Evolutionary conservation across 257 asterid genomes (phyloP).

Genomic region (Datura wrightii): DNA sequence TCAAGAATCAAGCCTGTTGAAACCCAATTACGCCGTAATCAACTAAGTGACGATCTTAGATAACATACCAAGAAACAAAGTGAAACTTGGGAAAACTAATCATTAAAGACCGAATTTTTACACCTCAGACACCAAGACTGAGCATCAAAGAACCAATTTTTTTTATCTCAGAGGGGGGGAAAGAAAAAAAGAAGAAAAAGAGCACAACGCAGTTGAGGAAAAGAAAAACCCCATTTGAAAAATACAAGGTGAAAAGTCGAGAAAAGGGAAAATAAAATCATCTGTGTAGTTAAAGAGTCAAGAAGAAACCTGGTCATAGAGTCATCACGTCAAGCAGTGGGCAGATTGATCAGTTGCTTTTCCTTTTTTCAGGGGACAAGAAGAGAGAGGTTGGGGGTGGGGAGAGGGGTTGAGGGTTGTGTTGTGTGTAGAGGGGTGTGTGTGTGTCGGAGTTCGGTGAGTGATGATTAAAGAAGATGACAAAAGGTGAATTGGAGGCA

Average conservation of each 20-base stretch:
- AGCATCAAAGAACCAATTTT: neutral
- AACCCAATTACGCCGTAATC: neutral
- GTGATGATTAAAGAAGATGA: neutral
- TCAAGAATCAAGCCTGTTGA: neutral
- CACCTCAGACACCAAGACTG: too few relatives aligned
- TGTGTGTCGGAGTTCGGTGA: constrained; percentile 25
- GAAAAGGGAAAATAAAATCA: neutral
- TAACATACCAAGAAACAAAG: neutral
- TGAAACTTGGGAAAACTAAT: neutral
- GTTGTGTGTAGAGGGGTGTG: neutral
- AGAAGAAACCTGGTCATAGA: constrained; percentile 14
- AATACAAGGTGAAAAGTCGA: neutral
- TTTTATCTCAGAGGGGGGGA: neutral
- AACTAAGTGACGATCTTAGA: neutral
- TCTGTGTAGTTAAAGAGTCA: constrained; percentile 4
- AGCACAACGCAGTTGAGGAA: neutral
- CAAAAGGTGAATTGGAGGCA: neutral
- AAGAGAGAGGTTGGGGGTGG: neutral
- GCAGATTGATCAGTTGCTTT: constrained; percentile 24
- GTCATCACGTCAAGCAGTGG: neutral
- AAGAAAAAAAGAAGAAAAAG: neutral
- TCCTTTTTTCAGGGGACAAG: neutral
- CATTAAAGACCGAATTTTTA: neutral
- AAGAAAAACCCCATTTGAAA: neutral
- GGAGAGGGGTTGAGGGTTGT: too few relatives aligned